Evolutionary conservation across 257 asterid genomes (phyloP), one percentile per base, ranked within the genome.

Genomic region (Ilex asprella): DNA sequence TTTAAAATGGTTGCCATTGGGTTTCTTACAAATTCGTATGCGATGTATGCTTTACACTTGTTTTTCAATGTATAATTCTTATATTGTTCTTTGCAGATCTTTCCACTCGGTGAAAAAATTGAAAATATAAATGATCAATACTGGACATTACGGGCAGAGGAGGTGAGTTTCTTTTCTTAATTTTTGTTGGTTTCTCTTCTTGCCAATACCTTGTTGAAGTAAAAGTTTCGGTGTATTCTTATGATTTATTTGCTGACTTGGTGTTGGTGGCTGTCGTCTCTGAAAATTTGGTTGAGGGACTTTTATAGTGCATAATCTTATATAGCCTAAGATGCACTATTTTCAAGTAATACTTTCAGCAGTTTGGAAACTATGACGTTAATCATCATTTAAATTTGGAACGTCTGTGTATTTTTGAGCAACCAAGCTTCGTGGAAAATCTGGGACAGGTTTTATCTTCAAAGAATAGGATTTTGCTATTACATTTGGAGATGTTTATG

Each of bases 101-200:
- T 91, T 59, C 98, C 98, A 32, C 67, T 66, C 62, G 77, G 61
- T 60, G 98, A 88, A 77, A 91, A 86, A 74, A 91, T 88, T 70
- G 98, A 91, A 74, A 88, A 91, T 71, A 91, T 91, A 71, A 88
- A 88, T 77, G 95, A 88, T 71, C 96, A 91, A 59, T 88, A 88
- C 76, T 91, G 98, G 98, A 91, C 96, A 13, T 61, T 91, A 78
- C 91, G 96, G 62, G 95, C 96, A 32, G 98, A 91, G 78, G 98
- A 91, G 95, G 96, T 82, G 51, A 73, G 72, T 56, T 69, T 71
- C 61, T 62, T 63, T 46, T 46, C 75, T 56, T 67, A 31, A 27
- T 55, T 55, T 54, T 5, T 59, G 50, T 15, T 43, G 12, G 12
- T 47, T 64, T 43, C 39, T 61, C 27, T 66, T 65, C 55, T 10